Conservation (phyloP, 2,329 filamentous ascomycete genomes). For the Aspergillus sp. region DNA sequence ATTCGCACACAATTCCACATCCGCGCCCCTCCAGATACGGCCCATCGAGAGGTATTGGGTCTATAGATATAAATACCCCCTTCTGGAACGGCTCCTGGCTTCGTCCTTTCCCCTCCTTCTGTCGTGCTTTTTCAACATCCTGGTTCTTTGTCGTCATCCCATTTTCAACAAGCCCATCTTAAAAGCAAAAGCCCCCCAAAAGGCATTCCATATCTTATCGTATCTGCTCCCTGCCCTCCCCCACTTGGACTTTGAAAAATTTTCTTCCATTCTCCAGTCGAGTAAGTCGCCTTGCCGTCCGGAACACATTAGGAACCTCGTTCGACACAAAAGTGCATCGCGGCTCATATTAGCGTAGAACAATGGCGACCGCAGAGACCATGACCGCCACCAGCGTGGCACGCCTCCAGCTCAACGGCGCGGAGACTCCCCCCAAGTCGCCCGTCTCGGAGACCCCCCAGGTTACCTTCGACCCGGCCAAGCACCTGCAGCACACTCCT, state of each 20-base stretch:
- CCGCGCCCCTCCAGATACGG: background rate
- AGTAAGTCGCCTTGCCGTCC: background rate
- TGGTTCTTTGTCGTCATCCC: background rate
- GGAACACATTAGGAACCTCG: background rate
- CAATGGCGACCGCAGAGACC: slow-evolving; percentile 12
- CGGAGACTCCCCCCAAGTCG: slow-evolving; percentile 13
- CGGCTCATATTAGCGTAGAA: slow-evolving; percentile 3
- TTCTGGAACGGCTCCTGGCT: background rate
- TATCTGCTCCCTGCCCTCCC: background rate
- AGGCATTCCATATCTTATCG: background rate
- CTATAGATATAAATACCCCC: background rate
- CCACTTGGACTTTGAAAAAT: background rate
- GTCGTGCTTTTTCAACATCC: background rate
- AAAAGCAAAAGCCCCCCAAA: background rate
- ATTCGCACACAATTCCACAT: background rate
- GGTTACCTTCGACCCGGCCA: slow-evolving; percentile 46
- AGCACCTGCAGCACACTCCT: slow-evolving; percentile 50
- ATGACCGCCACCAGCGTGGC: slow-evolving; percentile 17
- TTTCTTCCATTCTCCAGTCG: background rate
- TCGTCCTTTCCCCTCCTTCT: background rate
- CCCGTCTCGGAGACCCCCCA: slow-evolving; percentile 5
- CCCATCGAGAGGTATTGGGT: background rate
- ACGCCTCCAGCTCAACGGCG: slow-evolving; percentile 15
- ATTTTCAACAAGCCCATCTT: background rate
- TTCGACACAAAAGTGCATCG: background rate